Percentiles rank a stretch among this genome's conserved stretches.
These are phyloP conservation scores for Xylariaceae sp. DNA, from an alignment of 2,329 filamentous ascomycete species.

Conservation along the genomic window DNA sequence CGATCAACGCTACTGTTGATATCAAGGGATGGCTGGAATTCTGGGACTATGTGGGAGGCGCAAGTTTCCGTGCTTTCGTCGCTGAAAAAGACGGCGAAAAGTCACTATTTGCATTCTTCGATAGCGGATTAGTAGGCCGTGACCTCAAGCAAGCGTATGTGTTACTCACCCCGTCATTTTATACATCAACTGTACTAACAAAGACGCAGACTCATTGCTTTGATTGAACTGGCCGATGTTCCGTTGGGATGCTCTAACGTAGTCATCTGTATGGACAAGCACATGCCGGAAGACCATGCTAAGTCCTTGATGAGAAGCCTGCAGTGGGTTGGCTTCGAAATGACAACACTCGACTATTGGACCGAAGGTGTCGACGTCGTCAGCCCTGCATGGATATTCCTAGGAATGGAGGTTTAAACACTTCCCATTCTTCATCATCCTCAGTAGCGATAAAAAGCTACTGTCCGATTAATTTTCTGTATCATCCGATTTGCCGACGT, in stretches of 20 bases:
- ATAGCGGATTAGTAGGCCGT: conserved; percentile 60
- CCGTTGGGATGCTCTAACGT: conserved; percentile 72
- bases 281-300: conserved; percentile 55
- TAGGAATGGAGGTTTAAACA: conserved; percentile 73
- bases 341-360: conserved; percentile 76
- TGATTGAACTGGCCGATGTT: conserved; percentile 79
- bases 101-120: conserved; percentile 84
- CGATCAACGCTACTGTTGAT: conserved; percentile 24
- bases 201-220: conserved; percentile 65
- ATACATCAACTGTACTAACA: conserved; percentile 29
- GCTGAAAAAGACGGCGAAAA: conserved; percentile 64
- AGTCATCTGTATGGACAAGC: conserved; percentile 75
- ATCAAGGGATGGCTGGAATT: conserved; percentile 67
- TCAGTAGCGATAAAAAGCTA: background rate
- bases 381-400: conserved; percentile 76
- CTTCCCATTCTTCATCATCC: background rate
- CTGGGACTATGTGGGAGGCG: conserved; percentile 80
- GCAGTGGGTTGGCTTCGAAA: conserved; percentile 88
- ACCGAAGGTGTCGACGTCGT: conserved; percentile 57
- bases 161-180: background rate
- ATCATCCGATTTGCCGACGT: background rate
- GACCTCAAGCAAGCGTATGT: conserved; percentile 82
- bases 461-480: background rate
- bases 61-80: conserved; percentile 82
- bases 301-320: conserved; percentile 72